A percentile compares a stretch with the other conserved stretches of the same genome.
These are phyloP conservation scores for Candida neerlandica DNA, from an alignment of 1,139 yeast species.

Conservation along the genomic window DNA sequence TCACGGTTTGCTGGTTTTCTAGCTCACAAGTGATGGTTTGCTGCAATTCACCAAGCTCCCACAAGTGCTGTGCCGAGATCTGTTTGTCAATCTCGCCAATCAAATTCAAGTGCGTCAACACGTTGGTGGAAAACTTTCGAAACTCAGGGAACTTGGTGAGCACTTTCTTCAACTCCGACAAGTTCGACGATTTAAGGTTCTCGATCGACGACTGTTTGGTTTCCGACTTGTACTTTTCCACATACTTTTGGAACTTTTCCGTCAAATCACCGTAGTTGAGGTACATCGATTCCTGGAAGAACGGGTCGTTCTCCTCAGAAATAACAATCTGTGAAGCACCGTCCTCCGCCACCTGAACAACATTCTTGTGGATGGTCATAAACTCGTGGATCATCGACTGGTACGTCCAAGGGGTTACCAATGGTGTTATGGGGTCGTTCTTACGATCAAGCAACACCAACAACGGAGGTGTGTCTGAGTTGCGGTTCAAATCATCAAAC, in stretches of 20 bases:
- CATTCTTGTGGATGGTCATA: slow-evolving; percentile 76
- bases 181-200: slow-evolving; percentile 64
- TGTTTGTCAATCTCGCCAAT: slow-evolving; percentile 83
- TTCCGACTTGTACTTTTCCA: slow-evolving; percentile 76
- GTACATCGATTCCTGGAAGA: slow-evolving; percentile 79
- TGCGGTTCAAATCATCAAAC: slow-evolving; percentile 62
- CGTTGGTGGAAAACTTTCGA: slow-evolving; percentile 81
- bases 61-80: slow-evolving; percentile 58
- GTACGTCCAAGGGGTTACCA: slow-evolving; percentile 94
- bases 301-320: slow-evolving; percentile 62
- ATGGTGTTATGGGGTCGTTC: slow-evolving; percentile 91
- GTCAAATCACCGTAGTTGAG: slow-evolving; percentile 94
- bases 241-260: slow-evolving; percentile 82
- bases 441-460: slow-evolving; percentile 80
- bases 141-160: slow-evolving; percentile 94
- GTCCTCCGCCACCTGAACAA: slow-evolving; percentile 57
- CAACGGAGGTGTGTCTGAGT: slow-evolving; percentile 70
- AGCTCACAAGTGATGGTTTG: slow-evolving; percentile 76
- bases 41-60: slow-evolving; percentile 90
- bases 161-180: slow-evolving; percentile 86
- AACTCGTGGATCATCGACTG: slow-evolving; percentile 97
- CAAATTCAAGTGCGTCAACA: slow-evolving; percentile 90
- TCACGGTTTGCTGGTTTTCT: slow-evolving; percentile 35
- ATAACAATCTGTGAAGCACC: slow-evolving; percentile 32
- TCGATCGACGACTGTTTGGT: slow-evolving; percentile 67